A percentile compares a stretch with the other conserved stretches of the same genome.
Conservation (phyloP, 768 basidiomycete species). For the Naganishia kalamii region DNA sequence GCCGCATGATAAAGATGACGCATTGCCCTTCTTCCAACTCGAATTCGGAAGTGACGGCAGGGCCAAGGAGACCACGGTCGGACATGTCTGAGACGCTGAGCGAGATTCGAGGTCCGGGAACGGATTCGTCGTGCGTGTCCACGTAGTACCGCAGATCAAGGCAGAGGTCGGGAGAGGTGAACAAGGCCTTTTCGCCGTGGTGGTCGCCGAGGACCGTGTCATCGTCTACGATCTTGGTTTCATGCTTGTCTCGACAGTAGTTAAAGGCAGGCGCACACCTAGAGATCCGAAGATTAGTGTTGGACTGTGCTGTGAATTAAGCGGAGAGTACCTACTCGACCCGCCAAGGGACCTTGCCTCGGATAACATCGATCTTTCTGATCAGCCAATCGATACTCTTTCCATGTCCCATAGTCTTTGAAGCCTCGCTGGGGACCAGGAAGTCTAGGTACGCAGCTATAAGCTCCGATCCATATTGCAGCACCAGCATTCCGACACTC, state of each 20-base stretch:
- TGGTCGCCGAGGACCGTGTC: constrained; percentile 33
- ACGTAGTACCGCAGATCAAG: constrained; percentile 69
- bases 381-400: constrained; percentile 42
- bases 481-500: not conserved
- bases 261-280: constrained; percentile 89
- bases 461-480: not conserved
- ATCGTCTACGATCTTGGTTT: constrained; percentile 52
- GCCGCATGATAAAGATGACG: constrained; percentile 80
- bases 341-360: constrained; percentile 69
- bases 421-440: constrained; percentile 19
- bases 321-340: constrained; percentile 53
- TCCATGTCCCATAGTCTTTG: constrained; percentile 9
- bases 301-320: not conserved
- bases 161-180: constrained; percentile 36
- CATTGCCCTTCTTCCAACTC: constrained; percentile 73
- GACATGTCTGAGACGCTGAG: constrained; percentile 58
- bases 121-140: constrained; percentile 55
- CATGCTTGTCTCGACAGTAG: constrained; percentile 74
- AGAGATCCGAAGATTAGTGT: not conserved
- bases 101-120: constrained; percentile 53
- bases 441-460: constrained; percentile 1
- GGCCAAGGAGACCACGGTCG: constrained; percentile 66
- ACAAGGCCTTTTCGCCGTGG: constrained; percentile 52
- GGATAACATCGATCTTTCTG: constrained; percentile 58
- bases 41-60: constrained; percentile 57